These are phyloP conservation scores for Lablab purpureus DNA, from an alignment of 306 rosid species.

Conservation along the genomic window DNA sequence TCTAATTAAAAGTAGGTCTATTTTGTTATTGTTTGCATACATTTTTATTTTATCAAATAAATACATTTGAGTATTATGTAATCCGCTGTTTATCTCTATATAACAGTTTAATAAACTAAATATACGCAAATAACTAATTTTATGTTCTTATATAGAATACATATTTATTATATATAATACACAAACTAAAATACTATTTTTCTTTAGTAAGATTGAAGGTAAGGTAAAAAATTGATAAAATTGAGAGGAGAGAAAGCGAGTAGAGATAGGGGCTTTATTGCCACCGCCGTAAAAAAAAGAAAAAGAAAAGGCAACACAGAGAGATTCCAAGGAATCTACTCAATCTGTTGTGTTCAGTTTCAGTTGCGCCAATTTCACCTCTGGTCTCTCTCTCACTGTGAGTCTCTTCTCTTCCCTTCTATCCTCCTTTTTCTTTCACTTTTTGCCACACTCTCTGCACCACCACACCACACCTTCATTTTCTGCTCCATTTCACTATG, in stretches of 20 bases:
- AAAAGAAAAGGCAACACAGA: background rate
- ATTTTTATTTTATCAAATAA: too few relatives aligned
- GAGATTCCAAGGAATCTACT: slow-evolving; percentile 18
- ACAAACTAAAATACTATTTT: too few relatives aligned
- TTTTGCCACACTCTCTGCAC: background rate
- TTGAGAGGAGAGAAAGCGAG: background rate
- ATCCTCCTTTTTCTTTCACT: background rate
- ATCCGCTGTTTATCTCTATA: too few relatives aligned
- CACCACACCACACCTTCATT: background rate
- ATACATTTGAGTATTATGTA: too few relatives aligned
- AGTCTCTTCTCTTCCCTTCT: background rate
- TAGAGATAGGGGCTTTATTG: slow-evolving; percentile 36
- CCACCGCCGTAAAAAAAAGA: slow-evolving; percentile 17
- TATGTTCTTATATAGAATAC: too few relatives aligned
- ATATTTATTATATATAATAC: too few relatives aligned
- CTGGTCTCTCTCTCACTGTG: background rate
- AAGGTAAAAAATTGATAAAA: too few relatives aligned
- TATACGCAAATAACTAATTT: too few relatives aligned
- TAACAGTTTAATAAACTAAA: too few relatives aligned
- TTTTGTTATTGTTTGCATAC: background rate
- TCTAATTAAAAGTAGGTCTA: background rate
- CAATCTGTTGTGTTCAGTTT: background rate
- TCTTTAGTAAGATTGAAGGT: too few relatives aligned
- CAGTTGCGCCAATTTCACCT: background rate
- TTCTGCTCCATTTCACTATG: background rate